Evolutionary conservation across 306 rosid genomes (phyloP).

Genomic region (Prunus fruticosa): DNA sequence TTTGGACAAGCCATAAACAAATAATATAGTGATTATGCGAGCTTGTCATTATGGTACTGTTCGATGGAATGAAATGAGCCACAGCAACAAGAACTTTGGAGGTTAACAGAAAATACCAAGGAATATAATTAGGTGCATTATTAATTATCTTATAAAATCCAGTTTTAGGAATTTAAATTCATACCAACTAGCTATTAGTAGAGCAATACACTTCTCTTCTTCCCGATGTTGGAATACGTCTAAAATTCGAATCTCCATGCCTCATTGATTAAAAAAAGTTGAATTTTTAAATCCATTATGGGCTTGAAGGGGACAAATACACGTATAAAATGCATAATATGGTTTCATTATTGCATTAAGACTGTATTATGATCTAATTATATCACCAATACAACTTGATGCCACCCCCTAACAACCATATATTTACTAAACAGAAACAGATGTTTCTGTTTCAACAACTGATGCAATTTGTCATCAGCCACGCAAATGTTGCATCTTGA

Average conservation of each 20-base stretch:
- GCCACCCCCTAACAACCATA: slow-evolving; percentile 13
- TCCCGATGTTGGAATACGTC: no score
- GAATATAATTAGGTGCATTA: background rate
- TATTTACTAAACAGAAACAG: background rate
- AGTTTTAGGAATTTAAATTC: background rate
- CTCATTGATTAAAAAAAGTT: no score
- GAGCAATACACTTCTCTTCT: no score
- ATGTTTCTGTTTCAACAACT: slow-evolving; percentile 13
- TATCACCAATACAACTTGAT: slow-evolving; percentile 8
- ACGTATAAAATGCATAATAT: background rate
- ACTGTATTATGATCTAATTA: background rate
- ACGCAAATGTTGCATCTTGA: background rate
- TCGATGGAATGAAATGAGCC: slow-evolving; percentile 3
- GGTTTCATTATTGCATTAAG: background rate
- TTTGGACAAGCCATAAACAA: background rate
- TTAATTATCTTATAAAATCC: background rate
- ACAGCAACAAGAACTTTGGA: background rate
- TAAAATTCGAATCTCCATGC: no score
- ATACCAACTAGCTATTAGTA: no score
- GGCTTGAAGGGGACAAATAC: background rate
- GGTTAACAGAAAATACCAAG: background rate
- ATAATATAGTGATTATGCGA: background rate
- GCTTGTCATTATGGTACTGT: background rate
- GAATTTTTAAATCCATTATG: no score
- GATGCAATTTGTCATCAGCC: slow-evolving; percentile 13